phyloP scores from a whole-genome alignment of 2,329 filamentous ascomycete genomes.

The Cadophora sp. region DNA sequence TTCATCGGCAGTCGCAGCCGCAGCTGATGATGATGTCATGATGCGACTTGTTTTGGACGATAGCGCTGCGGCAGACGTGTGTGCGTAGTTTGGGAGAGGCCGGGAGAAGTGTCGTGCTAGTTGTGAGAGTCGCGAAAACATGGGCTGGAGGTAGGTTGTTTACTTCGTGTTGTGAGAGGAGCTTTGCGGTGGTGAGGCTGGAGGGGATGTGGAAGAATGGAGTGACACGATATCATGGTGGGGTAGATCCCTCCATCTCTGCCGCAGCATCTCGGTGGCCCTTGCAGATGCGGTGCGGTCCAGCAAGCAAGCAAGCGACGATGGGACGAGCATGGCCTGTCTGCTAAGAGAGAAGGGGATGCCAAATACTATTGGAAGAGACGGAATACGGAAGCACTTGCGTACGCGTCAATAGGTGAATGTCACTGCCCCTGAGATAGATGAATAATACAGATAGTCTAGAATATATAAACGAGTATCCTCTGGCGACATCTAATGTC shows the following conservation, averaged over 20 bases:
- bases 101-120: conserved; percentile 74
- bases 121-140: conserved; percentile 81
- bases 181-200: not conserved
- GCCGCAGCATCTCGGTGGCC: not conserved
- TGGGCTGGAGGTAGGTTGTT: conserved; percentile 45
- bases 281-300: conserved; percentile 7
- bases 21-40: conserved; percentile 52
- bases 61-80: conserved; percentile 44
- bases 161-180: not conserved
- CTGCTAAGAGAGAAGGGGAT: not conserved
- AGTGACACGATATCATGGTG: not conserved
- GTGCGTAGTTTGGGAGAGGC: conserved; percentile 63
- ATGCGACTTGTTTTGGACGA: conserved; percentile 36
- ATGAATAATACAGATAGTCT: conserved; percentile 4
- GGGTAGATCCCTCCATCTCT: conserved; percentile 9
- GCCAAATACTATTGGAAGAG: not conserved
- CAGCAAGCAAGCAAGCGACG: not conserved
- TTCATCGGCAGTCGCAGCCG: conserved; percentile 53
- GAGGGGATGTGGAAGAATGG: too few relatives aligned
- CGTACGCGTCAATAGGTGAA: conserved; percentile 6
- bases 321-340: not conserved
- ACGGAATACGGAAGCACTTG: conserved; percentile 4
- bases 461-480: not conserved
- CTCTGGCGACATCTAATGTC: not conserved
- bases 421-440: not conserved